Evolutionary conservation across 352 stramenopile genomes (phyloP).

Genomic region (Phytophthora melonis): DNA sequence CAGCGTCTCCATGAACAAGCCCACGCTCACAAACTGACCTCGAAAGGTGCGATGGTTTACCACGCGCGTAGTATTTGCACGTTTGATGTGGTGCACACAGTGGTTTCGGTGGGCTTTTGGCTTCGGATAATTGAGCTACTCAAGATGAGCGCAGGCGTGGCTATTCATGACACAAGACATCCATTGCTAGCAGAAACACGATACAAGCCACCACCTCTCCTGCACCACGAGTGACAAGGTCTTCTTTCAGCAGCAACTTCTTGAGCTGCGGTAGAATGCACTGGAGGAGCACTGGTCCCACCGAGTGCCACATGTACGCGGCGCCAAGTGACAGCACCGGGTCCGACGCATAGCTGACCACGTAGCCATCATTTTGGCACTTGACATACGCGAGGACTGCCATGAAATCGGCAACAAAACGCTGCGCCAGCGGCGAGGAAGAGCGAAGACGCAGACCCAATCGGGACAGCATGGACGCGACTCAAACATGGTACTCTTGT

Average conservation of each 20-base stretch:
- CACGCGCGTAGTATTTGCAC: no score
- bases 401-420: background rate
- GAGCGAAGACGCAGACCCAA: background rate
- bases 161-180: conserved; percentile 1
- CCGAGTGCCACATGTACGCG: background rate
- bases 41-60: background rate
- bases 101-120: no score
- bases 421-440: background rate
- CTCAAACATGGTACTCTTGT: background rate
- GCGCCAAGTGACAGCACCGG: conserved; percentile 5
- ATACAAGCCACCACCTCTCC: conserved; percentile 8
- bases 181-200: background rate
- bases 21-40: background rate
- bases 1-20: background rate
- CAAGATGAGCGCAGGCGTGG: no score
- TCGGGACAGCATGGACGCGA: background rate
- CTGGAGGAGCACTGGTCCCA: background rate
- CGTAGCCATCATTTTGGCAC: background rate
- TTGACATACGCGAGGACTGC: background rate
- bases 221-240: background rate
- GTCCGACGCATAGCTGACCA: conserved; percentile 5
- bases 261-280: background rate
- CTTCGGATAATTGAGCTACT: no score
- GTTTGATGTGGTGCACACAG: no score
- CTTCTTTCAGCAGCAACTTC: background rate